Evolutionary conservation across 208 protist genomes (phyloP), one percentile per base, ranked within the genome.

Genomic region (Crithidia sp.): DNA sequence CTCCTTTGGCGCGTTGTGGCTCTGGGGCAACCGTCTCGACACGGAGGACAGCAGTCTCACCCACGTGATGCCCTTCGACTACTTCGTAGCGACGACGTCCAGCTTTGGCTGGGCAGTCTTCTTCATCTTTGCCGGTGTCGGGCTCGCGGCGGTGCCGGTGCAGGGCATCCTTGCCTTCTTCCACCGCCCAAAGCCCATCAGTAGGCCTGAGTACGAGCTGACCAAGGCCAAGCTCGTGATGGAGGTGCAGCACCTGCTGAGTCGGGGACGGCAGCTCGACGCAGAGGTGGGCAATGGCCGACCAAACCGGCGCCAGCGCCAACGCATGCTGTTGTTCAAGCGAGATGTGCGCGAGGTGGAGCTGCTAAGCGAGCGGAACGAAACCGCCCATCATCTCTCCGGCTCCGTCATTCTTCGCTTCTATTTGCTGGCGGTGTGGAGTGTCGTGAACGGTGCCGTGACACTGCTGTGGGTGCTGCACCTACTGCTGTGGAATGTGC

Each of bases 121-220:
- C 66, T 86, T 88, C 16, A 4, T 98, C 36, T 98, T 99, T 65
- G 96, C 92, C 44, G 95, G 96, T 44, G 91, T 99, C 5, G 98
- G 98, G 5, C 67, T 99, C 8, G 79, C 86, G 3, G 90, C 94
- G 12, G 80, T 99, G 3, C 97, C 98, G 19, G 74, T 98, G 40
- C 88, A 95, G 28, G 80, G 97, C 39, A 83, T 97, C 40, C 13
- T 59, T 2, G 71, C 73, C 14, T 99, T 94, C 70, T 37, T 86
- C 50, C 47, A 84, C 56, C 84, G 89, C 39, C 91, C 96, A 28
- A 69, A 77, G 16, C 77, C 86, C 7, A 98, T 98, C 52, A 82
- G 85, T 16, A 77, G 85, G 19, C 75, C 87, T 14, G 85, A 92
- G 50, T 98, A 96, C 72, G 83, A 90, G n/a, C 47, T 81, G 17